Percentiles rank a stretch among this genome's conserved stretches.
Evolutionary conservation across 345 rosid genomes (phyloP).

Genomic region (Physaria fendleri): DNA sequence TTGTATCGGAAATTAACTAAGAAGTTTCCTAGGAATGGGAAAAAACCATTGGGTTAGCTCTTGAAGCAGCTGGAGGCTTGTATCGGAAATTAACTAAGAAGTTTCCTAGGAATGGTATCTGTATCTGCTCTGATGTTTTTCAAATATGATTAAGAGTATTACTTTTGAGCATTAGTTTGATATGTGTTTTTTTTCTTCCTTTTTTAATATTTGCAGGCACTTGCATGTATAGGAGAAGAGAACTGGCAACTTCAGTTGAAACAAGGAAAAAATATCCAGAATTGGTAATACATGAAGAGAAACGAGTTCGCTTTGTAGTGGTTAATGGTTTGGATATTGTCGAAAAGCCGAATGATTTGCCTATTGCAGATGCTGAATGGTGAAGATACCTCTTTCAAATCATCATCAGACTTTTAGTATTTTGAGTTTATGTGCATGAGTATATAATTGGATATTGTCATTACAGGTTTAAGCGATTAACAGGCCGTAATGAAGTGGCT

Average conservation of each 20-base stretch:
- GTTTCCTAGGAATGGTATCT: conserved; percentile 82
- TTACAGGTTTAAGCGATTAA: conserved; percentile 73
- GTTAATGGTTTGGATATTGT: conserved; percentile 89
- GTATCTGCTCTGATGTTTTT: neutral
- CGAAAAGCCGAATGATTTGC: conserved; percentile 61
- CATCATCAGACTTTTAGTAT: neutral
- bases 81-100: conserved; percentile 76
- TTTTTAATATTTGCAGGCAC: conserved; percentile 39
- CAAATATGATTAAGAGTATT: neutral
- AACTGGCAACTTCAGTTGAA: conserved; percentile 86
- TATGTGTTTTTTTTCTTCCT: neutral
- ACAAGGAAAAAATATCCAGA: conserved; percentile 93
- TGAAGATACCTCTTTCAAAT: conserved; percentile 17
- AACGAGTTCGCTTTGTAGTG: conserved; percentile 89
- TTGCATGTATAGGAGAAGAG: conserved; percentile 78
- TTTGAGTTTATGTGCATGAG: neutral
- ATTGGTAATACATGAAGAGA: conserved; percentile 90
- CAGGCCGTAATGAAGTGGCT: conserved; percentile 77
- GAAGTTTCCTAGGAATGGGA: conserved; percentile 82
- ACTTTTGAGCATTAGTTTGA: neutral
- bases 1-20: conserved; percentile 76
- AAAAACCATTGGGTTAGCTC: conserved; percentile 80
- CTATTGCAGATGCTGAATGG: conserved; percentile 85
- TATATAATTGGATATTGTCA: conserved; percentile 22
- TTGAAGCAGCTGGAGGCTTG: conserved; percentile 96